Base-by-base conservation (phyloP, 208 protist species). In the Lotmaria passim region DNA sequence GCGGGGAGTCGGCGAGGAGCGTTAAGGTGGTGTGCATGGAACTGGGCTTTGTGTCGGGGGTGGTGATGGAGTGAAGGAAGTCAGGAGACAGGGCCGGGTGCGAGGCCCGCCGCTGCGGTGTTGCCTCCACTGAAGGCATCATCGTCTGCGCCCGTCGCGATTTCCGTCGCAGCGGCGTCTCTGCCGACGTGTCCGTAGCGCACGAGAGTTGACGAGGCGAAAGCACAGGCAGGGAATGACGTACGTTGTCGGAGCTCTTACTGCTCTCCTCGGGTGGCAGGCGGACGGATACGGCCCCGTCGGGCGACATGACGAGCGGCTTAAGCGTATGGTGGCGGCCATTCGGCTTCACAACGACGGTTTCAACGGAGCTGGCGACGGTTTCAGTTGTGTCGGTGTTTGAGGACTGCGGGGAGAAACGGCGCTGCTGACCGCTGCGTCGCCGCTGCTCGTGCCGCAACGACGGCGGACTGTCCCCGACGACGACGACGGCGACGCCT, bases 251-350 rank as follows among this genome's bases (percentile, higher is more conserved):
- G n/a, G 19, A 33, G 21, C 52, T 43, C 33, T 21, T 7, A 1
- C 17, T 43, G 2, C 19, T n/a, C 19, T 38, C 33, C 15, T 6
- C 7, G n/a, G 19, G 28, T 39, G 30, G 33, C 19, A 34, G 31
- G 7, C 2, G 33, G 11, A 58, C 7, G 17, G n/a, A 5, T 3
- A 21, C 26, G 17, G 52, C 7, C n/a, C 43, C 52, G 19, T 43
- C 31, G 3, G 52, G 52, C 7, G 52, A 58, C 52, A 17, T 43
- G 33, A 58, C 19, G 52, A 58, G 52, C 15, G 52, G 52, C 33
- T 58, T 58, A 3, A 43, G 34, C 34, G 52, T 43, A 4, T 30
- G 30, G 31, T 58, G 31, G 7, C 52, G 52, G 33, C 2, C 12
- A 1, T 58, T 2, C 19, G 30, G 52, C 19, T 43, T 39, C 19